Evolutionary conservation across 371 early-diverging fungal genomes (phyloP).

Genomic region (Mortierella sp.): DNA sequence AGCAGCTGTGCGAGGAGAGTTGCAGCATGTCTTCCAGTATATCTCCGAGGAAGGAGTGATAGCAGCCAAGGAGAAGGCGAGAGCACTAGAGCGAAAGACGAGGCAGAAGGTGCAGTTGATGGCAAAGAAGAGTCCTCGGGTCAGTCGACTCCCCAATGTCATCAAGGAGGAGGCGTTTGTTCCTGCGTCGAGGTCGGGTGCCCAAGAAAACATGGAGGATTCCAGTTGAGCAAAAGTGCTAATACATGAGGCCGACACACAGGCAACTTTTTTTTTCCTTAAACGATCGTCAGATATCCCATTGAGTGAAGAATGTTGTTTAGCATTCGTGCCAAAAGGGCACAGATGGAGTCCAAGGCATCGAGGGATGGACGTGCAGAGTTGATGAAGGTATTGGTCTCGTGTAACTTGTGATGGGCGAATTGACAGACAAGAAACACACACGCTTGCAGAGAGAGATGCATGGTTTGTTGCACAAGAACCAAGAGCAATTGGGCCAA

Average conservation of each 20-base stretch:
- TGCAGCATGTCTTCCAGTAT: constrained; percentile 80
- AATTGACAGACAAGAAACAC: no score
- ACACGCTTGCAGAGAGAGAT: no score
- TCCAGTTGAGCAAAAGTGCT: background rate
- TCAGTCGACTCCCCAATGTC: constrained; percentile 13
- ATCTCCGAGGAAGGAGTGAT: constrained; percentile 71
- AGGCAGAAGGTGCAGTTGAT: constrained; percentile 9
- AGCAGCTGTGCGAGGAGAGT: constrained; percentile 82
- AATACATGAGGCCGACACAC: background rate
- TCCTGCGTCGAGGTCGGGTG: constrained; percentile 1
- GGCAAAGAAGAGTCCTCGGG: constrained; percentile 3
- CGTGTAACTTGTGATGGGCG: no score
- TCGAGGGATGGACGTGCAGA: no score
- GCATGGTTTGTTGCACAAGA: no score
- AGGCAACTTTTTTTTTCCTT: no score
- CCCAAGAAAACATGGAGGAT: background rate
- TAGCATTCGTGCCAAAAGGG: no score
- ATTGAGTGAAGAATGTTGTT: no score
- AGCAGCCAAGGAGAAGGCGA: constrained; percentile 54
- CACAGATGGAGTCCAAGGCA: no score
- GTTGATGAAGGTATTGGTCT: no score
- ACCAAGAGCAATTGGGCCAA: no score
- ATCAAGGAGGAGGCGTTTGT: constrained; percentile 27
- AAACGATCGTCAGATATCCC: no score
- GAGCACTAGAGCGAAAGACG: constrained; percentile 33